Evolutionary conservation across 768 basidiomycete genomes (phyloP), one percentile per base, ranked within the genome.

Genomic region (Gymnopilus junonius): DNA sequence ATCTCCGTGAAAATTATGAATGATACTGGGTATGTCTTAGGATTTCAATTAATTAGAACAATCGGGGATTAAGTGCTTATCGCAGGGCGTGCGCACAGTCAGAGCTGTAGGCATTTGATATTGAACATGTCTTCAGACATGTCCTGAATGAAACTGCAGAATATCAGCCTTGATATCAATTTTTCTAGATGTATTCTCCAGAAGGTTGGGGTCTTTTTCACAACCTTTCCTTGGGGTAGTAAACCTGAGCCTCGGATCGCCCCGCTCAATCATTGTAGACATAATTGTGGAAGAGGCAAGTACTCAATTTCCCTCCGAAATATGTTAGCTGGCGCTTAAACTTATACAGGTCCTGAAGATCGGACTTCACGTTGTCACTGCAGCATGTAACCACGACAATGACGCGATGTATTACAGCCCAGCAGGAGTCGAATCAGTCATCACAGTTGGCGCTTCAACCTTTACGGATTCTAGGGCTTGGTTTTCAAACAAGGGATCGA

Each of bases 401-500:
- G 72, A 78, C 63, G 75, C 75, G 3, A 55, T 51, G 17, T 65
- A 34, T 55, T 66, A 64, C 40, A 74, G 71, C 29, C 79, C 77
- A 15, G 77, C 77, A 14, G 69, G 75, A 50, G 74, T 71, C 1
- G 63, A 73, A 4, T 59, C 67, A 4, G 77, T 70, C 17, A 74
- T 76, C 57, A 78, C 78, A 15, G 75, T 80, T 35, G 79, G 75
- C 43, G 74, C 77, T 7, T 66, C 67, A 8, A 71, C 65, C 37
- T 76, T 80, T 58, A 54, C 66, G 11, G 78, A 77, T 61, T 55
- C 65, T 11, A 64, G 73, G 8, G 71, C 71, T 27, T 67, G 63
- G 23, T 73, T 71, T 72, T 80, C 78, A 21, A 79, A 79, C 69
- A 76, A 63, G 34, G 79, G 79, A 15, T 34, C 71, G 14, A 64